phyloP scores from a whole-genome alignment of 805 yeast species.

The Barnettozyma sucrosica region DNA sequence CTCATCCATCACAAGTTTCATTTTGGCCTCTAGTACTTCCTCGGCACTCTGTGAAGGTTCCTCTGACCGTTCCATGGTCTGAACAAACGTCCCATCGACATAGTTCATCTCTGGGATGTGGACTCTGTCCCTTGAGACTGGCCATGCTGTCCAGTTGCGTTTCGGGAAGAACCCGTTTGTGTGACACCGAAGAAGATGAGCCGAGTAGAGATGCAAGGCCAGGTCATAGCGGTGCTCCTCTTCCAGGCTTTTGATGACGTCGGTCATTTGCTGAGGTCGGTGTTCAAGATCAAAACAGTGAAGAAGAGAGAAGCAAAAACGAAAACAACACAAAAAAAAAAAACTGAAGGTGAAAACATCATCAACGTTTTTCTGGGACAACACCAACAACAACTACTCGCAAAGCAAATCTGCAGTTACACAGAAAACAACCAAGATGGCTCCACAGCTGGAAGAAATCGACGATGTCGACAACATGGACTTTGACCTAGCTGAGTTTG shows the following conservation, averaged over 20 bases:
- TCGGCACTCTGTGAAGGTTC: background rate
- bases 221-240: conserved; percentile 48
- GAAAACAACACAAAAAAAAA: background rate
- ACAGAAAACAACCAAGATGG: no score
- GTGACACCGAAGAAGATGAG: conserved; percentile 38
- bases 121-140: conserved; percentile 32
- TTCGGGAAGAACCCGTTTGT: conserved; percentile 28
- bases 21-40: background rate
- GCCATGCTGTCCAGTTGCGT: conserved; percentile 56
- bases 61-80: background rate
- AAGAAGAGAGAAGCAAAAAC: background rate
- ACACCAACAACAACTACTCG: background rate
- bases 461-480: conserved; percentile 90
- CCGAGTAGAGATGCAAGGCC: conserved; percentile 58
- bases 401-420: background rate
- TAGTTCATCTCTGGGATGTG: conserved; percentile 23
- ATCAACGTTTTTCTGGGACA: background rate
- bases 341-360: no score
- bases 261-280: background rate
- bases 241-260: conserved; percentile 36
- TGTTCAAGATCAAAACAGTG: background rate
- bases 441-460: conserved; percentile 72
- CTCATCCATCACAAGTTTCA: background rate
- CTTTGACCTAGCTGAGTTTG: conserved; percentile 89
- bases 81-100: background rate